phyloP scores from a whole-genome alignment of 1,284 basidiomycete species.

The Cutaneotrichosporon cavernicola region DNA sequence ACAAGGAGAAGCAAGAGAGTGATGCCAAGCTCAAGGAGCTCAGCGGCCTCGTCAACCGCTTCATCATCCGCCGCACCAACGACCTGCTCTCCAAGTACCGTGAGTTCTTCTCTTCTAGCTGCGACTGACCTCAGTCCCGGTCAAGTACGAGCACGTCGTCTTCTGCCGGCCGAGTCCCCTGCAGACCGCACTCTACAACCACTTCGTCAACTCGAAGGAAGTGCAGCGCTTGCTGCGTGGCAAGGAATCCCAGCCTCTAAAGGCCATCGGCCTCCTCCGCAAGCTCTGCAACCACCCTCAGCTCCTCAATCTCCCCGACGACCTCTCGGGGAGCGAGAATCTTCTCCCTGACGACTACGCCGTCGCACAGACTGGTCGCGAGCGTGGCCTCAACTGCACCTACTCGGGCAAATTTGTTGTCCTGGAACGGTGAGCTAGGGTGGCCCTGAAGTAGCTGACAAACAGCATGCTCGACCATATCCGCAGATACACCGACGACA shows the following conservation, averaged over 20 bases:
- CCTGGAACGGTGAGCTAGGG: conserved; percentile 69
- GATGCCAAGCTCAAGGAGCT: conserved; percentile 93
- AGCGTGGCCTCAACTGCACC: conserved; percentile 65
- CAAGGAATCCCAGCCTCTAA: conserved; percentile 88
- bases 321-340: conserved; percentile 79
- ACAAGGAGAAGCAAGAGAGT: conserved; percentile 74
- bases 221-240: conserved; percentile 90
- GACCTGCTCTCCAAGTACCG: conserved; percentile 95
- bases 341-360: conserved; percentile 76
- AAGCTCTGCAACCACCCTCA: conserved; percentile 98
- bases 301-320: conserved; percentile 80
- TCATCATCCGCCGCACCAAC: conserved; percentile 97
- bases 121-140: conserved; percentile 69
- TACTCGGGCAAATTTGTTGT: conserved; percentile 94
- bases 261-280: conserved; percentile 94
- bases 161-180: conserved; percentile 89
- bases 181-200: conserved; percentile 82
- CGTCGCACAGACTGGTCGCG: conserved; percentile 47
- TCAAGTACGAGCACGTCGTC: conserved; percentile 99
- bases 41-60: conserved; percentile 84
- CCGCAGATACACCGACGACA: conserved; percentile 77
- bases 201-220: conserved; percentile 92
- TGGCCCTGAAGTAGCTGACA: conserved; percentile 7
- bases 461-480: conserved; percentile 80
- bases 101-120: conserved; percentile 55